phyloP scores from a whole-genome alignment of 768 basidiomycete species.

The Mycena chlorophos region DNA sequence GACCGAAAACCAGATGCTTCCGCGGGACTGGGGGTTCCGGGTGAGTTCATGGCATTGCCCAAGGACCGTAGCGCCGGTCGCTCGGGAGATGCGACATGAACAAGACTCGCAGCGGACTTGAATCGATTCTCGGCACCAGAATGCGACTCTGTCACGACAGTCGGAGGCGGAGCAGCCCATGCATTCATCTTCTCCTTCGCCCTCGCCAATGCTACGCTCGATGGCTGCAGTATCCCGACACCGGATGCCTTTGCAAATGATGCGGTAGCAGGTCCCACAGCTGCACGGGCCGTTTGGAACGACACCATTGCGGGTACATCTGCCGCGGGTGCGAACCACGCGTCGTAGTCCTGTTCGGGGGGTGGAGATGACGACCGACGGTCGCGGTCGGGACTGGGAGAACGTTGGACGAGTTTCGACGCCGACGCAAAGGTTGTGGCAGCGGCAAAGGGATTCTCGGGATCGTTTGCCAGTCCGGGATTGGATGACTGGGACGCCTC shows the following conservation, averaged over 20 bases:
- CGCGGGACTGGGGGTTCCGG: slow-evolving; percentile 43
- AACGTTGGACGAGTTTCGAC: slow-evolving; percentile 11
- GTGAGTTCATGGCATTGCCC: slow-evolving; percentile 37
- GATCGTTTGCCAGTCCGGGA: slow-evolving; percentile 33
- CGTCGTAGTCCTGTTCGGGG: slow-evolving; percentile 42
- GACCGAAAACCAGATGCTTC: slow-evolving; percentile 29
- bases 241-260: slow-evolving; percentile 34
- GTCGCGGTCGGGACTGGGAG: slow-evolving; percentile 15
- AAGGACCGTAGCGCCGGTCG: slow-evolving; percentile 40
- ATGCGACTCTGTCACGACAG: slow-evolving; percentile 16
- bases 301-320: slow-evolving; percentile 27
- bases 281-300: slow-evolving; percentile 36
- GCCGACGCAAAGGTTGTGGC: slow-evolving; percentile 32
- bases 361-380: slow-evolving; percentile 41
- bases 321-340: slow-evolving; percentile 50
- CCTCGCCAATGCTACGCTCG: slow-evolving; percentile 51
- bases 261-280: slow-evolving; percentile 19
- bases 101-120: slow-evolving; percentile 25
- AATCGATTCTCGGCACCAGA: slow-evolving; percentile 30
- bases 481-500: slow-evolving; percentile 43
- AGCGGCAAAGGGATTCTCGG: slow-evolving; percentile 44
- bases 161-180: slow-evolving; percentile 34
- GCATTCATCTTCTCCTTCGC: slow-evolving; percentile 52
- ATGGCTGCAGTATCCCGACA: slow-evolving; percentile 49
- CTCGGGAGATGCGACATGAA: slow-evolving; percentile 26